These are phyloP conservation scores for Aureobasidium sp. DNA, from an alignment of 2,329 filamentous ascomycete genomes.

Conservation along the genomic window DNA sequence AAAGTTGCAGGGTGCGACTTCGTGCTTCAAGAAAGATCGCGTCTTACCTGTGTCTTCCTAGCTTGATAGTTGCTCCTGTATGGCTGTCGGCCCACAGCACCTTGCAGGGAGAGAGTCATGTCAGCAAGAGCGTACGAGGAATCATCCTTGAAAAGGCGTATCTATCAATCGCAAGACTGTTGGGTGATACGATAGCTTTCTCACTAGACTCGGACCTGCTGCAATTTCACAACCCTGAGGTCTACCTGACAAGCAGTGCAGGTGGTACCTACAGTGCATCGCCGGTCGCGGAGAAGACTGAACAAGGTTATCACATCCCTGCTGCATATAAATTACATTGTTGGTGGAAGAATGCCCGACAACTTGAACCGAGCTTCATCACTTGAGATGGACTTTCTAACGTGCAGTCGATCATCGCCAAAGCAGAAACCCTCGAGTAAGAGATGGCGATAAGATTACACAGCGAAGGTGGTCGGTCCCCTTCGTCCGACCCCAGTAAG, in stretches of 20 bases:
- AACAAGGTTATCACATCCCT: not conserved
- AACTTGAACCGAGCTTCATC: not conserved
- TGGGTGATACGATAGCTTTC: no score
- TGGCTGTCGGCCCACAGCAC: no score
- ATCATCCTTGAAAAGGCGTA: no score
- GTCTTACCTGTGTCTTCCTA: not conserved
- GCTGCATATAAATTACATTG: not conserved
- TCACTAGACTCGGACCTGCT: not conserved
- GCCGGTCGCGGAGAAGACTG: not conserved
- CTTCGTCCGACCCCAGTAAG: not conserved
- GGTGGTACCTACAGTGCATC: no score
- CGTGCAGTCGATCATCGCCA: not conserved
- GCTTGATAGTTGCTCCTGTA: no score
- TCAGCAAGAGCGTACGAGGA: no score
- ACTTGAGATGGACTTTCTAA: not conserved
- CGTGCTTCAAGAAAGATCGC: not conserved
- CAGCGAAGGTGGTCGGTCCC: not conserved
- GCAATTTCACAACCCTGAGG: not conserved
- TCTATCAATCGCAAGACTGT: no score
- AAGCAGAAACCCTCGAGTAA: not conserved
- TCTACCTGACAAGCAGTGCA: not conserved
- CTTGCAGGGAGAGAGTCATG: no score
- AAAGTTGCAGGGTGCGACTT: not conserved
- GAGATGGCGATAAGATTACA: not conserved
- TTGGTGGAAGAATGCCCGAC: not conserved